Base-by-base conservation (phyloP, 2,329 filamentous ascomycete genomes). In the Allantophomopsis cytisporea region DNA sequence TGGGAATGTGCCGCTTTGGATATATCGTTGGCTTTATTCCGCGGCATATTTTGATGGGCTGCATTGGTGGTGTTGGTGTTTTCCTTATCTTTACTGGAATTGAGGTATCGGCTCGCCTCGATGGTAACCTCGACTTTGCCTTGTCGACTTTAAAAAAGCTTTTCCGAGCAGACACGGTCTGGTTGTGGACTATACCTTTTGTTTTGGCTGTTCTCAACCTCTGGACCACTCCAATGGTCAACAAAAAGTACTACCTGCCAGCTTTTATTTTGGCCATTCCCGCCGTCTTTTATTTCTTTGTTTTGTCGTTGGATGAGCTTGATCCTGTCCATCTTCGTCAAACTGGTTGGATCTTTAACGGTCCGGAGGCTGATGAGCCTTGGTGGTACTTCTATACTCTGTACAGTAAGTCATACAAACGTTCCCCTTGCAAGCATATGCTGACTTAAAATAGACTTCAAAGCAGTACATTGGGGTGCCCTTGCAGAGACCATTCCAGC, bases 351-450 rank as follows among this genome's bases (percentile, higher is more conserved):
- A 82, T 96, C 10, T 98, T 98, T 51, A 73, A 85, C 50, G 82
- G 82, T 0, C 89, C 91, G 1, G 80, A 82, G 35, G 80, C 80
- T 8, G 83, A 76, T 11, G 85, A 94, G 50, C 87, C 91, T 0
- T 98, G 93, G 76, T 98, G 91, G 74, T 87, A 91, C 56, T 98
- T 98, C 53, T 98, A 94, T 62, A 93, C 86, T 1, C 72, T 96
- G 36, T 98, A 94, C 60, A 80, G 84, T 89, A 68, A 69, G 77
- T 64, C 13, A 13, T 28, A 20, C 12, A 55, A 54, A 42, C 43
- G 39, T 30, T 34, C 56, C 35, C 13, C 21, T 31, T 44, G 33
- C 23, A 13, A 31, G 36, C 40, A 48, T 14, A 48, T 30, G 33
- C 34, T 21, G 15, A 15, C 15, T 41, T 5, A 38, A 5, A 31